Conservation (phyloP, 2,329 filamentous ascomycete genomes). For the Aspergillus jensenii region DNA sequence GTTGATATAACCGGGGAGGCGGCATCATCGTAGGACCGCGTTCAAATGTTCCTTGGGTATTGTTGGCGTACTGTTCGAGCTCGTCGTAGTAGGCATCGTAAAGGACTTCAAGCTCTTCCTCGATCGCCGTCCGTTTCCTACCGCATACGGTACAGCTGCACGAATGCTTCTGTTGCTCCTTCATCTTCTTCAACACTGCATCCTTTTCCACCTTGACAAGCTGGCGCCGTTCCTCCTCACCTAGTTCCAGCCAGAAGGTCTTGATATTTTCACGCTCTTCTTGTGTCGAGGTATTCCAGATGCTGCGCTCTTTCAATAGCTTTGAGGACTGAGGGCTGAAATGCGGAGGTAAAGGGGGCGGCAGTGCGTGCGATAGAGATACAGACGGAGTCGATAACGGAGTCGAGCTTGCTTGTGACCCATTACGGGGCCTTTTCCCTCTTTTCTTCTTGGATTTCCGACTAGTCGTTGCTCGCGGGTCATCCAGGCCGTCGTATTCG, state of each 20-base stretch:
- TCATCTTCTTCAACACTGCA: constrained; percentile 97
- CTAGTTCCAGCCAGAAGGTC: constrained; percentile 93
- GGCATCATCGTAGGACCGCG: constrained; percentile 69
- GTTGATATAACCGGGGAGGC: constrained; percentile 63
- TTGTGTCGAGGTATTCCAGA: constrained; percentile 94
- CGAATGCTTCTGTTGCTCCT: constrained; percentile 98
- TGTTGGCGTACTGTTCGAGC: constrained; percentile 93
- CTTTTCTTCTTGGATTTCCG: constrained; percentile 45
- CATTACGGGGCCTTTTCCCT: constrained; percentile 36
- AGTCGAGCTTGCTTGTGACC: constrained; percentile 39
- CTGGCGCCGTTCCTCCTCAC: constrained; percentile 91
- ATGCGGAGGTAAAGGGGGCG: constrained; percentile 45
- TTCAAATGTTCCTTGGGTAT: constrained; percentile 62
- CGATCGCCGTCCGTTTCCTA: constrained; percentile 91
- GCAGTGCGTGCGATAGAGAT: constrained; percentile 41
- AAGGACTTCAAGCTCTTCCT: constrained; percentile 94
- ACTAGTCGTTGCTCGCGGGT: constrained; percentile 22
- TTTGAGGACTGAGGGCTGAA: constrained; percentile 44
- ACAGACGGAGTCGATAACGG: constrained; percentile 46
- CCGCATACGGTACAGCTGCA: constrained; percentile 98
- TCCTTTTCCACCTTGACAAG: constrained; percentile 98
- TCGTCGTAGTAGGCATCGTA: constrained; percentile 99
- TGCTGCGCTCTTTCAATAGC: constrained; percentile 69
- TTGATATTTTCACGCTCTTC: constrained; percentile 97
- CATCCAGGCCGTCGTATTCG: constrained; percentile 21